These are phyloP conservation scores for Triticum turgidum DNA, from an alignment of 176 grass and related monocot species.

Conservation along the genomic window DNA sequence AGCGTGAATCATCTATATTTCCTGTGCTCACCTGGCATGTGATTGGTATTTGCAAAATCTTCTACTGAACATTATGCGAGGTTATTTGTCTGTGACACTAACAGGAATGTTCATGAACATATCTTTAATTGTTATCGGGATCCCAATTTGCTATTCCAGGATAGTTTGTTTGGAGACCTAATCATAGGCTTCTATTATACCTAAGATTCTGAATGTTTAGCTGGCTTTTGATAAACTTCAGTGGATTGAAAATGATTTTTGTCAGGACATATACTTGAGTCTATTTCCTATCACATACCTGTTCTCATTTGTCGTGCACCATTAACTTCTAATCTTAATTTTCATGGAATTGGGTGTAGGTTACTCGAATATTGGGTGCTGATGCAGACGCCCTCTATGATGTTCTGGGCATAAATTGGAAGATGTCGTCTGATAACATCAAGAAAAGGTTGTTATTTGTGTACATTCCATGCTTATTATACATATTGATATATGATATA, in stretches of 20 bases:
- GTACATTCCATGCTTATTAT: constrained; percentile 21
- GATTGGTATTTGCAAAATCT: constrained; percentile 6
- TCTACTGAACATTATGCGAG: neutral
- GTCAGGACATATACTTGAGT: neutral
- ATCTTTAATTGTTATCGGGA: neutral
- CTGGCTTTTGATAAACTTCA: neutral
- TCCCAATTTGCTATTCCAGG: neutral
- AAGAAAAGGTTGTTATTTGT: constrained; percentile 81
- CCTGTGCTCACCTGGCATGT: neutral
- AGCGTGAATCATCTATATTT: neutral
- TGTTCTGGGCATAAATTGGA: constrained; percentile 91
- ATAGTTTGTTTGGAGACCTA: neutral
- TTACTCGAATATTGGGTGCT: constrained; percentile 82
- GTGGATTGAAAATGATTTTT: neutral
- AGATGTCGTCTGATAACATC: constrained; percentile 84
- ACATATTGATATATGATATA: neutral
- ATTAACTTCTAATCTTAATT: neutral
- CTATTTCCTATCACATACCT: neutral
- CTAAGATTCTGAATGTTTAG: neutral
- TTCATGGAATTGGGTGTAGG: constrained; percentile 39
- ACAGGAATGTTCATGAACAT: neutral
- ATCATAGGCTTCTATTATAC: neutral
- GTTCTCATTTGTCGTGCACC: neutral
- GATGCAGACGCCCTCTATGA: constrained; percentile 81
- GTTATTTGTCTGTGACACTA: neutral